Percentiles rank a stretch among this genome's conserved stretches.
phyloP scores from a whole-genome alignment of 768 basidiomycete species.

The Lanmaoa rubissima region DNA sequence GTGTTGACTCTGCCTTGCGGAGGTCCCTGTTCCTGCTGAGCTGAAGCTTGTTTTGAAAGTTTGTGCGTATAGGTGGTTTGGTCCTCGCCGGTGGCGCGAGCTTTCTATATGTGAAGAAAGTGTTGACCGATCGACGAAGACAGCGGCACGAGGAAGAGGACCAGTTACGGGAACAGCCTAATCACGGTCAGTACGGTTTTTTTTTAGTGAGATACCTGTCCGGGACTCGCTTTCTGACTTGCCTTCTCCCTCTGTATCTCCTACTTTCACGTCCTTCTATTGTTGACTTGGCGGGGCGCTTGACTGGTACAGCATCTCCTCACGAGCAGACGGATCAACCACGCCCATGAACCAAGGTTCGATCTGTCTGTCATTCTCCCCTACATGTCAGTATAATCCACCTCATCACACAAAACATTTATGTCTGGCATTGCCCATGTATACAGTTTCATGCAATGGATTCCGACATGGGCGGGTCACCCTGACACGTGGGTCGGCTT shows the following conservation, averaged over 20 bases:
- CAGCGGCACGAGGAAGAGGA: slow-evolving; percentile 20
- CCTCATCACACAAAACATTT: background rate
- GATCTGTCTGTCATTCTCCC: background rate
- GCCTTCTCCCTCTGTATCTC: background rate
- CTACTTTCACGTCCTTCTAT: background rate
- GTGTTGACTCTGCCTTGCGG: background rate
- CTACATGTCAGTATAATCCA: background rate
- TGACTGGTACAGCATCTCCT: background rate
- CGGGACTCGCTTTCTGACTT: slow-evolving; percentile 11
- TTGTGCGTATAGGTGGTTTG: slow-evolving; percentile 27
- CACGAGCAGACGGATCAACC: slow-evolving; percentile 7
- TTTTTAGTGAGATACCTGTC: background rate
- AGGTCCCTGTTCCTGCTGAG: background rate
- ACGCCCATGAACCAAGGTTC: slow-evolving; percentile 4
- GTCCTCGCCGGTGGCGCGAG: slow-evolving; percentile 29
- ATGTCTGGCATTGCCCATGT: background rate
- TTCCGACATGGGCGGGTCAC: background rate
- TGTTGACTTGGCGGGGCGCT: background rate
- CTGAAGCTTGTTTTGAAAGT: slow-evolving; percentile 10
- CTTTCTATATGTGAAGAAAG: slow-evolving; percentile 32
- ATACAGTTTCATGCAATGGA: background rate
- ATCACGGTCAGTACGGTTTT: background rate
- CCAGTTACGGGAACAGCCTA: slow-evolving; percentile 11
- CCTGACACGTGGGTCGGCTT: background rate
- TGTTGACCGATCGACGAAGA: slow-evolving; percentile 27